phyloP scores from a whole-genome alignment of 2,329 filamentous ascomycete species.

The Amesomyces nigricolor region DNA sequence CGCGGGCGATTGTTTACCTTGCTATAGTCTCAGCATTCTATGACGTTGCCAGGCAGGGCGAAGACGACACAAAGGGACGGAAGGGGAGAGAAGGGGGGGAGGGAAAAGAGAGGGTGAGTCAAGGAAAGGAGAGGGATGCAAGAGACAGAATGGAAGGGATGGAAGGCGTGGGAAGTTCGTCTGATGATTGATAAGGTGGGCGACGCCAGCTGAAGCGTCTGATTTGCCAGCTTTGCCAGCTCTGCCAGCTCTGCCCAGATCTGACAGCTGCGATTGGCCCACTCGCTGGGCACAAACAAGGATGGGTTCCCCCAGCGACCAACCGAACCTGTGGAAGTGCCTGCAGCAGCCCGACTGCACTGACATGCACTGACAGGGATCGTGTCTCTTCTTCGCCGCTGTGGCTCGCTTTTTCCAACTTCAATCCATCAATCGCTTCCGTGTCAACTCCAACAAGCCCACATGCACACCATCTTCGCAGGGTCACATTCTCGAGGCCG shows the following conservation, averaged over 20 bases:
- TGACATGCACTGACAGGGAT: not conserved
- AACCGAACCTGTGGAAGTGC: constrained; percentile 1
- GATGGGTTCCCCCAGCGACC: constrained; percentile 25
- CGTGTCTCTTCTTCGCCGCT: not conserved
- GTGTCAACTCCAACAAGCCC: too few relatives aligned
- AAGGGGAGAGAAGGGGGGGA: not conserved
- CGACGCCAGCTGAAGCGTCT: not conserved
- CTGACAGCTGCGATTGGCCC: constrained; percentile 19
- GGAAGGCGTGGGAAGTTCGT: not conserved
- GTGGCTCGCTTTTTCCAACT: too few relatives aligned
- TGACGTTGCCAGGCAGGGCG: constrained; percentile 17
- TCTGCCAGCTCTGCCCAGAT: constrained; percentile 1
- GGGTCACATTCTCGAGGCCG: too few relatives aligned
- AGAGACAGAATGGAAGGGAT: too few relatives aligned
- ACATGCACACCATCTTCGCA: too few relatives aligned
- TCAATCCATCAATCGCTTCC: too few relatives aligned
- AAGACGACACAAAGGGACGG: not conserved
- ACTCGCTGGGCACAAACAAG: constrained; percentile 17
- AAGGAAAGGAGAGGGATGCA: not conserved
- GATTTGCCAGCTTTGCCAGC: constrained; percentile 6
- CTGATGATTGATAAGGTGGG: constrained; percentile 9
- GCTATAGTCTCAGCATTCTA: not conserved
- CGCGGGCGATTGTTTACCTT: constrained; percentile 15
- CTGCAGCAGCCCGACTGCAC: not conserved
- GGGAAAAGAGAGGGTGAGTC: constrained; percentile 9